A percentile compares a stretch with the other conserved stretches of the same genome.
These are phyloP conservation scores for Pseudogymnoascus sp. DNA, from an alignment of 2,329 filamentous ascomycete species.

Conservation along the genomic window DNA sequence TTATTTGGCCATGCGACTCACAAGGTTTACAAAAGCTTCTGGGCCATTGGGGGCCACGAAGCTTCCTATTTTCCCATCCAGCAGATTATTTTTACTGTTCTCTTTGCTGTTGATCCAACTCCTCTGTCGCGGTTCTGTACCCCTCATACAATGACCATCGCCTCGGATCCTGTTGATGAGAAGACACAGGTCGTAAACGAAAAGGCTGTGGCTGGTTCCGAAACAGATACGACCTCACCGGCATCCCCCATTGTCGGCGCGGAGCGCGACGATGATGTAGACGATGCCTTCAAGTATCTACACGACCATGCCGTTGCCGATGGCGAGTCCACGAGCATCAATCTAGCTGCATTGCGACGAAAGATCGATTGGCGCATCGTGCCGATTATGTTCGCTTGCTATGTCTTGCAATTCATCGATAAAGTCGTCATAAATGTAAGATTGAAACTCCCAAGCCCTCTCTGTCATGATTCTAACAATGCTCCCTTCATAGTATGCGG, in stretches of 20 bases:
- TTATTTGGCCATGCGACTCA: background rate
- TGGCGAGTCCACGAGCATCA: slow-evolving; percentile 30
- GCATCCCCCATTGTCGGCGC: background rate
- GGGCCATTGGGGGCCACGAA: background rate
- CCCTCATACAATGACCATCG: background rate
- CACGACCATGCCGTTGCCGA: slow-evolving; percentile 34
- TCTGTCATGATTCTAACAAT: background rate
- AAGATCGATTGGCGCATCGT: slow-evolving; percentile 54
- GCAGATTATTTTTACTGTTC: background rate
- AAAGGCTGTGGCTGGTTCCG: background rate
- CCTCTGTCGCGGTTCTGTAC: background rate
- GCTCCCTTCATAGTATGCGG: slow-evolving; percentile 46
- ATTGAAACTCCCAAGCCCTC: slow-evolving; percentile 9
- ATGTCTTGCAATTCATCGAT: slow-evolving; percentile 57
- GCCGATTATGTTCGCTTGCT: slow-evolving; percentile 54
- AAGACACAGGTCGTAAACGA: background rate
- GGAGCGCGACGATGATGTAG: slow-evolving; percentile 27
- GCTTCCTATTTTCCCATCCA: background rate
- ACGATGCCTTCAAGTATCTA: slow-evolving; percentile 35
- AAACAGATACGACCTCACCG: background rate
- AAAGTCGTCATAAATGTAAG: slow-evolving; percentile 56
- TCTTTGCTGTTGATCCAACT: background rate
- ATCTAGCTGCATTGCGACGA: slow-evolving; percentile 41
- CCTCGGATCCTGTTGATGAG: background rate
- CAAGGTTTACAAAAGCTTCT: background rate